Evolutionary conservation across 1,139 yeast species (phyloP).

Genomic region (Kodamaea sp.): DNA sequence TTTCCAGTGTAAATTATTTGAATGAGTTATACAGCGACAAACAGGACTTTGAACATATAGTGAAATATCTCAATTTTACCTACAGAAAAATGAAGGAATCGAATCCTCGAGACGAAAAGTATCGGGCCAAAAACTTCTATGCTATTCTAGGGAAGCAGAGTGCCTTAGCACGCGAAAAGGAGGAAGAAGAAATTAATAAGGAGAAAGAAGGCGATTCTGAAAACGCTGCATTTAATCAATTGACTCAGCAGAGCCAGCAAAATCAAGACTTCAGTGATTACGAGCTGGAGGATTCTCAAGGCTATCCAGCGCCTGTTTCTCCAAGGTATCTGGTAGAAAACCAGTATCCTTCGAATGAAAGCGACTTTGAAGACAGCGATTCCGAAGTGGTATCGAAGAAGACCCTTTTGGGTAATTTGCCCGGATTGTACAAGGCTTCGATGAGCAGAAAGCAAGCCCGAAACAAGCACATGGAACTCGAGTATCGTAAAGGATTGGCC

Average conservation of each 20-base stretch:
- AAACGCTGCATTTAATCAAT: constrained; percentile 2
- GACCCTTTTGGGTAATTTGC: background rate
- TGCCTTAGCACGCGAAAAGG: constrained; percentile 13
- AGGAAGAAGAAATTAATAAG: constrained; percentile 7
- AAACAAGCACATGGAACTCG: constrained; percentile 9
- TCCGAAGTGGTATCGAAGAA: background rate
- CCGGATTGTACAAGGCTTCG: background rate
- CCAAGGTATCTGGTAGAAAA: no score
- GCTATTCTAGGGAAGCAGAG: constrained; percentile 33
- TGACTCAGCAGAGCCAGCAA: constrained; percentile 4
- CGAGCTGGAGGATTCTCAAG: constrained; percentile 9
- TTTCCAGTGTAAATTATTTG: constrained; percentile 36
- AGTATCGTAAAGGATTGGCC: constrained; percentile 40
- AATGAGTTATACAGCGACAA: constrained; percentile 39
- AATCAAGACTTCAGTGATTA: constrained; percentile 6
- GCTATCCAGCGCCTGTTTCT: no score
- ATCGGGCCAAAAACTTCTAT: constrained; percentile 41
- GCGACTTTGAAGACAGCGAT: no score
- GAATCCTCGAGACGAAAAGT: constrained; percentile 44
- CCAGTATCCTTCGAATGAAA: no score
- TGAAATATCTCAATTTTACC: constrained; percentile 37
- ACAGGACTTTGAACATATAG: constrained; percentile 35
- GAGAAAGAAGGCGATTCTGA: constrained; percentile 6
- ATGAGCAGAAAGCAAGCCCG: background rate
- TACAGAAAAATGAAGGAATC: constrained; percentile 33